These are phyloP conservation scores for Quercus berberidifolia DNA, from an alignment of 306 rosid species.

Conservation along the genomic window DNA sequence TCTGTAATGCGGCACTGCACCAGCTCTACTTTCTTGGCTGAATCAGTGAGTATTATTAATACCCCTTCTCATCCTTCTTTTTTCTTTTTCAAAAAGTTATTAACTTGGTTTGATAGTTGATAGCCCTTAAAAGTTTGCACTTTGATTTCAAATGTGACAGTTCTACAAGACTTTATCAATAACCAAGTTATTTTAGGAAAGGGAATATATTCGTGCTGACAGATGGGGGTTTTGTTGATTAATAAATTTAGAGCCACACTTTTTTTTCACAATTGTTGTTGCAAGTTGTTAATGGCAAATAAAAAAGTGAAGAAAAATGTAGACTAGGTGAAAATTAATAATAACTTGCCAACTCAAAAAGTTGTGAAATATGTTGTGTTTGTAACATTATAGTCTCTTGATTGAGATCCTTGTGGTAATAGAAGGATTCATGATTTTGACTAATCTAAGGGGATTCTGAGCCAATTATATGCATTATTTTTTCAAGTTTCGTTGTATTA, in stretches of 20 bases:
- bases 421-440: neutral
- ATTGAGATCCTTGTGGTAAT: neutral
- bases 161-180: neutral
- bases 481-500: too few species aligned
- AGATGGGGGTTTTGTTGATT: neutral
- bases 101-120: neutral
- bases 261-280: too few species aligned
- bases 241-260: too few species aligned
- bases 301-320: too few species aligned
- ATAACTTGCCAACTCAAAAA: too few species aligned
- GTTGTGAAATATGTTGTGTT: too few species aligned
- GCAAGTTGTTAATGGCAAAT: too few species aligned
- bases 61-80: neutral
- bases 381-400: neutral
- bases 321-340: too few species aligned
- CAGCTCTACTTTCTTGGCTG: conserved; percentile 49
- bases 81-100: neutral
- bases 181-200: neutral
- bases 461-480: neutral
- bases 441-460: neutral
- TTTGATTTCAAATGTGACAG: neutral
- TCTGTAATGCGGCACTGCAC: conserved; percentile 43
- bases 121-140: neutral
- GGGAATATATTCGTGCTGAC: neutral
- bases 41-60: conserved; percentile 37